Conservation (phyloP, 805 yeast genomes). For the Yamadazyma olivae region DNA sequence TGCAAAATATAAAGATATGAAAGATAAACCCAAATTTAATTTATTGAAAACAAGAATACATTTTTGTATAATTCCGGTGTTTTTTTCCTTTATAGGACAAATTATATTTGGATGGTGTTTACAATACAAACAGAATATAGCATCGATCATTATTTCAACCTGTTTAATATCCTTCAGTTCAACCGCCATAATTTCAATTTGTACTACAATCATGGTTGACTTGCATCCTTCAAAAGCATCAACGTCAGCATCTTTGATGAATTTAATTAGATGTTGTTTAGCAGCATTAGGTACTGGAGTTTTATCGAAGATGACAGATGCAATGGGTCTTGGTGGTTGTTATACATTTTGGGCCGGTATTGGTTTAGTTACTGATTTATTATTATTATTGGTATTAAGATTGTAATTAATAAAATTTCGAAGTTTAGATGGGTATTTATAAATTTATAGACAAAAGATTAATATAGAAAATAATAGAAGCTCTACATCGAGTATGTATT, state of each 20-base stretch:
- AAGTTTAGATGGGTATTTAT: background rate
- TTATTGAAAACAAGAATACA: constrained; percentile 53
- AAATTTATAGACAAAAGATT: background rate
- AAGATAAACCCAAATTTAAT: constrained; percentile 45
- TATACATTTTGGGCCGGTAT: constrained; percentile 68
- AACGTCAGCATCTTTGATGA: constrained; percentile 70
- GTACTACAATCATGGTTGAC: constrained; percentile 73
- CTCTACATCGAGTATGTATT: too few relatives aligned
- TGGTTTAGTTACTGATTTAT: constrained; percentile 11
- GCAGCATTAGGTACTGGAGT: constrained; percentile 73
- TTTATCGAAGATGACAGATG: constrained; percentile 53
- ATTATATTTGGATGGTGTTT: constrained; percentile 71
- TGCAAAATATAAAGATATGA: constrained; percentile 19
- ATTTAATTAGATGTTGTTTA: constrained; percentile 67
- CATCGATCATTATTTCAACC: constrained; percentile 56
- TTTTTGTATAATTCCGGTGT: constrained; percentile 28
- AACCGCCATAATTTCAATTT: constrained; percentile 53
- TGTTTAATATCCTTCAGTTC: constrained; percentile 58
- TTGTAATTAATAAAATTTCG: too few relatives aligned
- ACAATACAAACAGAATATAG: constrained; percentile 41
- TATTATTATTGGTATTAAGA: constrained; percentile 11
- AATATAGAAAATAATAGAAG: constrained; percentile 1
- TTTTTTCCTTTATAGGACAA: constrained; percentile 33
- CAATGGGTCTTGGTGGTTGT: constrained; percentile 70
- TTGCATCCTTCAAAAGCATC: constrained; percentile 68